These are phyloP conservation scores for Pythium vanterpoolii DNA, from an alignment of 352 stramenopile genomes.

Conservation along the genomic window DNA sequence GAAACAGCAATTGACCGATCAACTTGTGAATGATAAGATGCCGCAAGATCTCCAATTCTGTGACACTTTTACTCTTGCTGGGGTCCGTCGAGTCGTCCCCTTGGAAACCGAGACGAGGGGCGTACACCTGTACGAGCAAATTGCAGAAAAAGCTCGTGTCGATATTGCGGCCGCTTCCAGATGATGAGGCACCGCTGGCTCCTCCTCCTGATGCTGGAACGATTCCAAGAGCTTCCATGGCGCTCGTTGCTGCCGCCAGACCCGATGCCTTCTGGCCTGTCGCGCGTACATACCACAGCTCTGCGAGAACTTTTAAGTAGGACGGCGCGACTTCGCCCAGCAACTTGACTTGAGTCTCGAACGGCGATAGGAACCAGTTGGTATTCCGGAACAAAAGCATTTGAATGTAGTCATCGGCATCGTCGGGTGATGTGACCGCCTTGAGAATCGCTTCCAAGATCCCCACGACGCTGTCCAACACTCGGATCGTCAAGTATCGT, in stretches of 20 bases:
- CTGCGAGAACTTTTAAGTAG: conserved; percentile 57
- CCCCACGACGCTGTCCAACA: conserved; percentile 58
- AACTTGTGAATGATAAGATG: conserved; percentile 64
- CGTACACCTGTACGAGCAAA: conserved; percentile 68
- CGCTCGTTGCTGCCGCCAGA: conserved; percentile 14
- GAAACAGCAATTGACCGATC: conserved; percentile 67
- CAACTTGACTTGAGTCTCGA: conserved; percentile 71
- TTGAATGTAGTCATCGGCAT: conserved; percentile 47
- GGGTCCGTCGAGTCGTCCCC: conserved; percentile 21
- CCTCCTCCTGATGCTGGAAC: neutral
- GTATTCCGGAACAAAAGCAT: conserved; percentile 73
- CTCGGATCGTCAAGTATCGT: conserved; percentile 54
- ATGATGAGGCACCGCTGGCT: neutral
- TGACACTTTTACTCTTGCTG: conserved; percentile 31
- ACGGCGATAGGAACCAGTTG: conserved; percentile 77
- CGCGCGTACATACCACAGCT: conserved; percentile 16
- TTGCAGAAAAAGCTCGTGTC: conserved; percentile 79
- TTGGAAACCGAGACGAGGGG: conserved; percentile 24
- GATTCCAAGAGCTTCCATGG: conserved; percentile 25
- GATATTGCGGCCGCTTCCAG: conserved; percentile 22
- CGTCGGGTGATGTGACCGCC: conserved; percentile 25
- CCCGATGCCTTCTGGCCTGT: conserved; percentile 8
- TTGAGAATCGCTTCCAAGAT: conserved; percentile 63
- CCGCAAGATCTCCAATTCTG: conserved; percentile 24
- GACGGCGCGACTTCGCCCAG: conserved; percentile 52